Evolutionary conservation across 345 rosid genomes (phyloP).

Genomic region (Crucihimalaya himalaica): DNA sequence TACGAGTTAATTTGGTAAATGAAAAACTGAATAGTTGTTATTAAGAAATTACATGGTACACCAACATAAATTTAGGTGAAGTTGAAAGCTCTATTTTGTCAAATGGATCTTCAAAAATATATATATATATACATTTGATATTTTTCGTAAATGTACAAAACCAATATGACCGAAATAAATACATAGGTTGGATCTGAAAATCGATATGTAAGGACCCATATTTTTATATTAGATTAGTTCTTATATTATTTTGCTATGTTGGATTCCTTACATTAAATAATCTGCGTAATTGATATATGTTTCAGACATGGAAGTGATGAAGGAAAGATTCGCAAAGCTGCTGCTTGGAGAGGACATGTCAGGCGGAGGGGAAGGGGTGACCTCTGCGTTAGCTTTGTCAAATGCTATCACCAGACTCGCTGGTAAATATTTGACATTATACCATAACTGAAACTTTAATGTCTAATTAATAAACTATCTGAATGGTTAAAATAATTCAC

Average conservation of each 20-base stretch:
- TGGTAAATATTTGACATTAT: slow-evolving; percentile 28
- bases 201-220: not conserved
- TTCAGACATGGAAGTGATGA: slow-evolving; percentile 62
- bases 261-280: not conserved
- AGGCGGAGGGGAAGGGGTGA: slow-evolving; percentile 70
- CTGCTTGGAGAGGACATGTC: slow-evolving; percentile 80
- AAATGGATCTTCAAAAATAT: not conserved
- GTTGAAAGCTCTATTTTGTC: not conserved
- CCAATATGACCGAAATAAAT: too few species aligned
- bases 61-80: not conserved
- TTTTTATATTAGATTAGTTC: not conserved
- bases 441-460: not conserved
- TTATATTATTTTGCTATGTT: not conserved
- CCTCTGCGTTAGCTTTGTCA: slow-evolving; percentile 77
- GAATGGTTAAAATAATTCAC: not conserved
- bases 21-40: not conserved
- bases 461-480: not conserved
- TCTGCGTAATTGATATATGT: not conserved
- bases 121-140: not conserved
- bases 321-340: slow-evolving; percentile 62
- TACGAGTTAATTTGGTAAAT: not conserved
- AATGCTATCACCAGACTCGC: slow-evolving; percentile 53
- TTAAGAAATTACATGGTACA: not conserved
- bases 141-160: too few species aligned
- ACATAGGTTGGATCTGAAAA: not conserved